These are phyloP conservation scores for Leucosporidium scottii DNA, from an alignment of 768 basidiomycete species.

Conservation along the genomic window DNA sequence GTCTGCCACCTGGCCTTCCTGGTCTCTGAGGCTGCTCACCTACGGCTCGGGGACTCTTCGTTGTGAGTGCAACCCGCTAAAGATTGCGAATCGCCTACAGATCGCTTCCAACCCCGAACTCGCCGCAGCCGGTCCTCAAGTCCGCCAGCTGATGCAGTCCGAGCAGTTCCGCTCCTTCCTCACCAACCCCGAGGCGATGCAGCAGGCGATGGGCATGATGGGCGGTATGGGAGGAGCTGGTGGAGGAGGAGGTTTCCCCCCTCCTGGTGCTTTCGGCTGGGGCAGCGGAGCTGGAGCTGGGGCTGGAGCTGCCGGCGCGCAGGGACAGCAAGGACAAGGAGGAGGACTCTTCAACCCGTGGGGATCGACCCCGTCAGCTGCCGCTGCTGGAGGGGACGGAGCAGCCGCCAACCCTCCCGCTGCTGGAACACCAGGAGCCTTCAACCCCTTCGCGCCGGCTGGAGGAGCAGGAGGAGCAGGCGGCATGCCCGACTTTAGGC, in stretches of 20 bases:
- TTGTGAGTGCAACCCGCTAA: neutral
- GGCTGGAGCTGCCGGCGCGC: neutral
- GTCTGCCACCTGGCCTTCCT: neutral
- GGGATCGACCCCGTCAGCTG: constrained; percentile 5
- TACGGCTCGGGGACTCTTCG: neutral
- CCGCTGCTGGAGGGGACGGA: neutral
- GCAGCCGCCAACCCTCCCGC: constrained; percentile 9
- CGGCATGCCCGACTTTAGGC: constrained; percentile 33
- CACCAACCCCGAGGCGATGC: constrained; percentile 69
- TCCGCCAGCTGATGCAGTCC: constrained; percentile 63
- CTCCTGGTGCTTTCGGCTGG: constrained; percentile 32
- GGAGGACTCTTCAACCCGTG: constrained; percentile 29
- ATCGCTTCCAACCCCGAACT: constrained; percentile 74
- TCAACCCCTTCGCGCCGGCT: constrained; percentile 30
- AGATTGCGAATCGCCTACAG: constrained; percentile 40
- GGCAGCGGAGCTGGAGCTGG: constrained; percentile 7
- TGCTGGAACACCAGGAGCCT: constrained; percentile 2
- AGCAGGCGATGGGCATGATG: constrained; percentile 42
- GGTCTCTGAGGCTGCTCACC: too few relatives aligned
- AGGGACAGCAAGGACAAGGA: neutral
- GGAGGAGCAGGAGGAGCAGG: constrained; percentile 18
- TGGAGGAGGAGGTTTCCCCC: constrained; percentile 26
- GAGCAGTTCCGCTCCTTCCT: constrained; percentile 35
- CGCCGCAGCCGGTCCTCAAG: constrained; percentile 66
- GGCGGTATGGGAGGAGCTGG: constrained; percentile 35